Evolutionary conservation across 1,139 yeast species (phyloP), one percentile per base, ranked within the genome.

Genomic region (Kazachstania sp.): DNA sequence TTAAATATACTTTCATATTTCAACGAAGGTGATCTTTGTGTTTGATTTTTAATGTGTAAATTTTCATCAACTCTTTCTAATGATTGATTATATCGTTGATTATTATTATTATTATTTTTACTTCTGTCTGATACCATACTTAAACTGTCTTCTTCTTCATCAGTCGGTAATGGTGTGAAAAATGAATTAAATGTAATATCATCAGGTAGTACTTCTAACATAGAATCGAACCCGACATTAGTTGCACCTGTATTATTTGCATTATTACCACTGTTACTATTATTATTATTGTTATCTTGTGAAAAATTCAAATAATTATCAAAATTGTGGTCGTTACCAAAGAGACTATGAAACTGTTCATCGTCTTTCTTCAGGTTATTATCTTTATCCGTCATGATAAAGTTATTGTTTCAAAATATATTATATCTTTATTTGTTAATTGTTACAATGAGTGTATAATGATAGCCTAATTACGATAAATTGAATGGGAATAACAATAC

Each of bases 121-220:
- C 38, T 36, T 36, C 26, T 40, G 12, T 44, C 43, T 38, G 39
- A 49, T 35, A 16, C 29, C 18, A 32, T n/a, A 19, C 39, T 37
- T 29, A 26, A 46, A 39, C 13, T 36, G 31, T 23, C 38, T 28
- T 42, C 44, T 16, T 35, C 43, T 15, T 45, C 38, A 18, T 39
- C 46, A 36, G 28, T 40, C 3, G 43, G 39, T 5, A 41, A 15
- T 2, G 47, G 44, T 16, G 44, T 45, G 36, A 47, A 47, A 26
- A 43, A 50, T 30, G 49, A 48, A 38, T 41, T 46, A 29, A 54
- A 43, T 39, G 56, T 57, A 19, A 63, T 46, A 31, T 57, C 63
- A 50, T 64, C 68, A 2, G 68, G 68, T 28, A 65, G 49, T 15
- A 60, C 60, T 49, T 65, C 68, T 41, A 65, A 48, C 68, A 65